These are phyloP conservation scores for Staphylotrichum tortipilum DNA, from an alignment of 495 filamentous ascomycete genomes.

Conservation along the genomic window DNA sequence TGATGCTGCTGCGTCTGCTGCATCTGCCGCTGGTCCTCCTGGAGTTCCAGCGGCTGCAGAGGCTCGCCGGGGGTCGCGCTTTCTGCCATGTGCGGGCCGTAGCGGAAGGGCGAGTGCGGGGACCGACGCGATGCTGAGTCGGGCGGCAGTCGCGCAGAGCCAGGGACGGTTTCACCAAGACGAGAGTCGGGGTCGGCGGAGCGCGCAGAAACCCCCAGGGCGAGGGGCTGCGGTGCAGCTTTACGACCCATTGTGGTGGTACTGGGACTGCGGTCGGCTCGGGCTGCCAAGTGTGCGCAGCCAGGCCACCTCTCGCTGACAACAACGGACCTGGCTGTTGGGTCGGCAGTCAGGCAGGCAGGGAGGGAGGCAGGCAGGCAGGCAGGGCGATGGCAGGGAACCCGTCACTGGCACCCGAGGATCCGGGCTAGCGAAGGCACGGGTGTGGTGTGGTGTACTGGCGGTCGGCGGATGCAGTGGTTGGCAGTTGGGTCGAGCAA, in stretches of 20 bases:
- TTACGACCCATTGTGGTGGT: slow-evolving; percentile 52
- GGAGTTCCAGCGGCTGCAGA: slow-evolving; percentile 22
- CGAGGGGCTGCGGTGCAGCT: slow-evolving; percentile 44
- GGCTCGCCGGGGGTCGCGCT: slow-evolving; percentile 19
- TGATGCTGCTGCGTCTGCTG: slow-evolving; percentile 7
- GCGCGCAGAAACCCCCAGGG: slow-evolving; percentile 32
- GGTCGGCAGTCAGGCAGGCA: too few relatives aligned
- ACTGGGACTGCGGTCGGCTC: slow-evolving; percentile 16
- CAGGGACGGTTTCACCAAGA: slow-evolving; percentile 30
- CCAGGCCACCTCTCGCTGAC: slow-evolving; percentile 15
- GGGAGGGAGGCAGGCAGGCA: too few relatives aligned
- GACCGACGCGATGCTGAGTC: slow-evolving; percentile 42
- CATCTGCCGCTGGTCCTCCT: slow-evolving; percentile 9
- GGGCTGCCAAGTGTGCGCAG: slow-evolving; percentile 13
- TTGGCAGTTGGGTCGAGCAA: too few relatives aligned
- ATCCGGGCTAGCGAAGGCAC: too few relatives aligned
- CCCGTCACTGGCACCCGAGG: too few relatives aligned
- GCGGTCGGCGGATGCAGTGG: too few relatives aligned
- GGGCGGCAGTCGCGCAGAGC: slow-evolving; percentile 23
- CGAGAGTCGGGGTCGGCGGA: slow-evolving; percentile 25
- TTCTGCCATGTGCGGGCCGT: slow-evolving; percentile 29
- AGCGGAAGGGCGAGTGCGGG: slow-evolving; percentile 44
- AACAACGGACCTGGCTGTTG: too few relatives aligned
- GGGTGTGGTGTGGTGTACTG: too few relatives aligned
- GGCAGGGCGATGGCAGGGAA: too few relatives aligned